A percentile compares a stretch with the other conserved stretches of the same genome.
These are phyloP conservation scores for Candida chauliodis DNA, from an alignment of 805 yeast genomes.

Conservation along the genomic window DNA sequence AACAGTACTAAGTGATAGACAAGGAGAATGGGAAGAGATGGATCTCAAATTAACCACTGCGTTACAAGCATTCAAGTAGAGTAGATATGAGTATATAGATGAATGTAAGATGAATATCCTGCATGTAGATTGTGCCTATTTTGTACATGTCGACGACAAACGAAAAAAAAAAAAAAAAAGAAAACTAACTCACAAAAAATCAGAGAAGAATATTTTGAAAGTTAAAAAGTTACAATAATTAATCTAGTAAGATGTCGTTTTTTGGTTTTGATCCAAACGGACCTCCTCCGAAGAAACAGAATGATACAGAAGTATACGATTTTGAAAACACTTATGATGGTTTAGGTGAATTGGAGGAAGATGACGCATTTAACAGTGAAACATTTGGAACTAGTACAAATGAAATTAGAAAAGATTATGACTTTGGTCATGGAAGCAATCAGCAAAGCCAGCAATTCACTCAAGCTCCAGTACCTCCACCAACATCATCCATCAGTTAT, in stretches of 20 bases:
- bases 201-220: too few species aligned
- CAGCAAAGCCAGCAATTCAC: background rate
- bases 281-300: constrained; percentile 19
- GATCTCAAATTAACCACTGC: constrained; percentile 74
- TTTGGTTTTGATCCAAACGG: constrained; percentile 60
- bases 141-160: constrained; percentile 1
- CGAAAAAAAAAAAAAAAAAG: background rate
- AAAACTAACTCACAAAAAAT: too few species aligned
- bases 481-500: constrained; percentile 27
- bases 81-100: background rate
- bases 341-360: constrained; percentile 67
- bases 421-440: constrained; percentile 45
- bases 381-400: constrained; percentile 60
- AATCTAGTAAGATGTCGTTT: too few species aligned
- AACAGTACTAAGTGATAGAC: constrained; percentile 78
- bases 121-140: background rate
- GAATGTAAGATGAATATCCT: background rate
- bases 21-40: constrained; percentile 94
- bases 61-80: constrained; percentile 56
- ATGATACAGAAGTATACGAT: constrained; percentile 45
- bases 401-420: constrained; percentile 58
- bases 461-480: constrained; percentile 11
- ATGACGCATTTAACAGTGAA: constrained; percentile 77
- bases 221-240: too few species aligned
- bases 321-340: constrained; percentile 86